Evolutionary conservation across 495 filamentous ascomycete genomes (phyloP), one percentile per base, ranked within the genome.

Genomic region (Diplogelasinospora grovesii): DNA sequence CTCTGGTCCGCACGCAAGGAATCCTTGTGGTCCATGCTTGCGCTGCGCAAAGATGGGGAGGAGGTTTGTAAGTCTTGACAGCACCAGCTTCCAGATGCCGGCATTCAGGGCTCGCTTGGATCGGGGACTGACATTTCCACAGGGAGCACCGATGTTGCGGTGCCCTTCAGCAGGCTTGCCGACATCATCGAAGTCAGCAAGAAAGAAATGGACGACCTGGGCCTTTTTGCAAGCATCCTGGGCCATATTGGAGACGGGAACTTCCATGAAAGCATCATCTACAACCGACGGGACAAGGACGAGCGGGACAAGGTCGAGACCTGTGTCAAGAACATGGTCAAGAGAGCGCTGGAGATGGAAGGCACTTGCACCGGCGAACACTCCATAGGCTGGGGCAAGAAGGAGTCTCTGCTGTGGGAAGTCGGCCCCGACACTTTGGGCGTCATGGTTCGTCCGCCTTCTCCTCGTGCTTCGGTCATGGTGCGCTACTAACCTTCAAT

Each of bases 361-460:
- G 89, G 89, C 1, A 94, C 89, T 4, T 90, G 86, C 64, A 90
- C 87, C 1, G 84, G 89, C 13, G 89, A 96, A 56, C 89, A 96
- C 64, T 86, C 87, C 1, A 69, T 95, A 38, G 89, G 89, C 5
- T 72, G 93, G 49, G 88, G 85, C 4, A 95, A 95, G 66, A 95
- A 92, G 62, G 78, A 77, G 23, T 81, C 72, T 0, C 68, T 96
- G 34, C 57, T 83, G 27, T 79, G 83, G 57, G 89, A 96, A 57
- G 75, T 96, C n/a, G 88, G 89, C 0, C 61, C 70, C 8, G 83
- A 82, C 24, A 93, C 88, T 0, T 72, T 96, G 33, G 79, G 71
- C 15, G 79, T 92, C 15, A 96, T 96, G 89, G 59, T 60, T 53
- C 20, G 13, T 4, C 9, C 22, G 15, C 23, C 26, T 9, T 4